Percentiles rank a stretch among this genome's conserved stretches.
These are phyloP conservation scores for Syzygium oleosum DNA, from an alignment of 345 rosid genomes.

Conservation along the genomic window DNA sequence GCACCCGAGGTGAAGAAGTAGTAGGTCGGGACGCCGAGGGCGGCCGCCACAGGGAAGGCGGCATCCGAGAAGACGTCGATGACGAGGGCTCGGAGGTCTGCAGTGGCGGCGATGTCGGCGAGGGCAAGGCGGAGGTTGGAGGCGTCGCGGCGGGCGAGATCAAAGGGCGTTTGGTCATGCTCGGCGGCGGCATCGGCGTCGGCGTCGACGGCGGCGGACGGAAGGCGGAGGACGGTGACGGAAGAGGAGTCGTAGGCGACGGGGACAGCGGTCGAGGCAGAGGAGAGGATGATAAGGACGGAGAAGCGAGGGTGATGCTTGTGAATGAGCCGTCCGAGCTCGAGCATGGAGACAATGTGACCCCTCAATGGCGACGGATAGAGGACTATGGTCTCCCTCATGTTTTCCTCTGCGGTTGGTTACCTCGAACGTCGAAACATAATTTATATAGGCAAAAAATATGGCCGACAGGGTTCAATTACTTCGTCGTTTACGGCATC, in stretches of 20 bases:
- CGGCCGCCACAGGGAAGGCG: slow-evolving; percentile 7
- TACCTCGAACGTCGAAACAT: neutral
- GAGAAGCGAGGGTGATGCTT: neutral
- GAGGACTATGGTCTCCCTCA: neutral
- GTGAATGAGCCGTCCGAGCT: neutral
- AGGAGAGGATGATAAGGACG: neutral
- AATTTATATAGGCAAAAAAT: neutral
- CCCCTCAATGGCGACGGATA: neutral
- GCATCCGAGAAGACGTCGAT: slow-evolving; percentile 18
- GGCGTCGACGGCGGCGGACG: neutral
- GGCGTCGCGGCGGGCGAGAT: slow-evolving; percentile 8
- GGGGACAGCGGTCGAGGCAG: neutral
- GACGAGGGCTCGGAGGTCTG: slow-evolving; percentile 12
- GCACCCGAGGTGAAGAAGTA: slow-evolving; percentile 15
- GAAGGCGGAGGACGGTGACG: slow-evolving; percentile 24
- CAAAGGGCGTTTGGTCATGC: neutral
- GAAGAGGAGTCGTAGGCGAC: slow-evolving; percentile 6
- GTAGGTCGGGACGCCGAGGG: slow-evolving; percentile 17
- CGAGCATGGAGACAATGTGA: neutral
- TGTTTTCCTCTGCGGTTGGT: neutral
- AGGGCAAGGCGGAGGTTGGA: slow-evolving; percentile 14
- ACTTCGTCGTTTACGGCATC: neutral
- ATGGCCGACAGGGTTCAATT: neutral
- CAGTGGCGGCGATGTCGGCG: neutral
- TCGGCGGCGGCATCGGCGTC: neutral